Evolutionary conservation across 768 basidiomycete genomes (phyloP), one percentile per base, ranked within the genome.

Genomic region (Tricholoma sp.): DNA sequence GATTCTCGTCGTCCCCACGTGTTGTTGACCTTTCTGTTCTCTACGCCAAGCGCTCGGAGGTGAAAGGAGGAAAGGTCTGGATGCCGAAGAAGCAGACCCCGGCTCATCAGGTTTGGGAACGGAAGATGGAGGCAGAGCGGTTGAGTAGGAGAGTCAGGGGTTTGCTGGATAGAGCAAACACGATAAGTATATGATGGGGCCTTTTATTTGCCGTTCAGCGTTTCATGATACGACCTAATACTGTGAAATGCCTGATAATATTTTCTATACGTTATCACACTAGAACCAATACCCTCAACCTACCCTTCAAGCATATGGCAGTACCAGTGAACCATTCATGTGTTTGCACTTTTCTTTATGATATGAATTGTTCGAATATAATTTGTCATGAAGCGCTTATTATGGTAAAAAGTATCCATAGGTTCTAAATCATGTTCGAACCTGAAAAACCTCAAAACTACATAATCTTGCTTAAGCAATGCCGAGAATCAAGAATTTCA

Each of bases 21-120:
- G 86, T 99, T 27, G 89, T 99, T 35, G 95, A 98, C 69, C 76
- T 99, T 22, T 85, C 89, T 0, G 75, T 66, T 21, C 65, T 84
- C 59, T 80, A 83, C 52, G 77, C 79, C 35, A 79, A 79, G 65
- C 72, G 83, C 21, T 72, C 72, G 43, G 78, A 83, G 60, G 72
- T 73, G 27, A 79, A 79, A 47, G 74, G 74, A 35, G 78, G 76
- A 34, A 79, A 79, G 62, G 79, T 80, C 21, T 96, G 94, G 94
- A 73, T 89, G 68, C 88, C 89, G 27, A 83, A 80, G 75, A 91
- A 87, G 76, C 81, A 84, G 66, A 86, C 80, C 55, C 94, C 94
- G 14, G 88, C 87, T 24, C 82, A 90, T 60, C 94, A 94, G 66
- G 78, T 97, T 9, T 74, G 79, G 74, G 86, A 92, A 68, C 78